Evolutionary conservation across 2,329 filamentous ascomycete species (phyloP).

Genomic region (Aspergillus udagawae): DNA sequence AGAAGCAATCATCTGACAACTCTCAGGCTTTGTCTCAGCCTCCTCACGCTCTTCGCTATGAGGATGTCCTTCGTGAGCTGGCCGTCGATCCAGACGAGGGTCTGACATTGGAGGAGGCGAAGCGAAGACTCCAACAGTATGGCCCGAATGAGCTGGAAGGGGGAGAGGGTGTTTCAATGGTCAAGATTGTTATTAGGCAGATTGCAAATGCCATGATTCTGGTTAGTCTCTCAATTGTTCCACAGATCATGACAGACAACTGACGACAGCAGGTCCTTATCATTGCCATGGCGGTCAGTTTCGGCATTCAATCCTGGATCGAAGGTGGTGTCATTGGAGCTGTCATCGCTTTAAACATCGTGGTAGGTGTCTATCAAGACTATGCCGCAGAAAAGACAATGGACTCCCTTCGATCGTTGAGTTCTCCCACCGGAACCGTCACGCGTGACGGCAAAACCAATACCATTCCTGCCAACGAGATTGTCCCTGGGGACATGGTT

Average conservation of each 20-base stretch:
- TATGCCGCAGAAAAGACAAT: constrained; percentile 61
- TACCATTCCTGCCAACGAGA: constrained; percentile 53
- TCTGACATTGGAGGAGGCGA: constrained; percentile 53
- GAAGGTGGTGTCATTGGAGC: constrained; percentile 58
- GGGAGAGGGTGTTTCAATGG: constrained; percentile 61
- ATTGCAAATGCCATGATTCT: constrained; percentile 67
- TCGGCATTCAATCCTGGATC: constrained; percentile 55
- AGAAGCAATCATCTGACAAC: constrained; percentile 25
- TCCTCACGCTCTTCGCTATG: constrained; percentile 58
- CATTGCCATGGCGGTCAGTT: constrained; percentile 66
- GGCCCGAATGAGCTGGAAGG: constrained; percentile 65
- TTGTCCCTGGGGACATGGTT: constrained; percentile 61
- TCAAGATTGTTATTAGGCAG: constrained; percentile 64
- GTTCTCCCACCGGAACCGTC: constrained; percentile 55
- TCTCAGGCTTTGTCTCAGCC: constrained; percentile 55
- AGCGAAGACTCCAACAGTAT: constrained; percentile 52
- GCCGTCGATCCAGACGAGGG: constrained; percentile 55
- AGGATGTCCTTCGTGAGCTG: constrained; percentile 53
- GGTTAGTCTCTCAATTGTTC: constrained; percentile 37
- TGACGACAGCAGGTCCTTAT: constrained; percentile 61
- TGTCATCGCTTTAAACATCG: constrained; percentile 56
- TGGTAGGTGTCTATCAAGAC: constrained; percentile 59
- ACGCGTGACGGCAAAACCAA: constrained; percentile 55
- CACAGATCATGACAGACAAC: background rate
- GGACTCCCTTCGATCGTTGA: constrained; percentile 54